These are phyloP conservation scores for Daldinia sp. DNA, from an alignment of 2,329 filamentous ascomycete genomes.

Conservation along the genomic window DNA sequence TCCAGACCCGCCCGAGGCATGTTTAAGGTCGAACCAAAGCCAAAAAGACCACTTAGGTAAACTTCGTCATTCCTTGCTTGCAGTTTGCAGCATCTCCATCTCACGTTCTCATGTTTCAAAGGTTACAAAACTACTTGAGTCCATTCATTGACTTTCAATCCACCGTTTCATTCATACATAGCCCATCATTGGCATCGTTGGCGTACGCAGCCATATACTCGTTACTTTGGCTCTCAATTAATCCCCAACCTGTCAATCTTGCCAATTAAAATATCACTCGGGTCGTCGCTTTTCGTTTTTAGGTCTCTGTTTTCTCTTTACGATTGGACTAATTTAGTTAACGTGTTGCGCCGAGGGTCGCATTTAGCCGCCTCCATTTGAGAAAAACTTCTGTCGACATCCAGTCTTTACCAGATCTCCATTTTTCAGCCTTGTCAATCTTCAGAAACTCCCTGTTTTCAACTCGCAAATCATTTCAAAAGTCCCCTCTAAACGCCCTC, in stretches of 20 bases:
- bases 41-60: slow-evolving; percentile 5
- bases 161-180: background rate
- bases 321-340: slow-evolving; percentile 1
- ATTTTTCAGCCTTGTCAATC: slow-evolving; percentile 27
- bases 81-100: slow-evolving; percentile 11
- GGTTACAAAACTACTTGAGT: background rate
- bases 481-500: slow-evolving; percentile 7
- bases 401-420: slow-evolving; percentile 35
- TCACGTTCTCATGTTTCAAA: slow-evolving; percentile 8
- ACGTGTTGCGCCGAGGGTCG: slow-evolving; percentile 29
- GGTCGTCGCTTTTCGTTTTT: background rate
- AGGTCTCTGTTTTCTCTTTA: background rate
- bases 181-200: background rate
- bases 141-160: slow-evolving; percentile 7
- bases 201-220: background rate
- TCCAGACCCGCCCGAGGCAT: slow-evolving; percentile 15
- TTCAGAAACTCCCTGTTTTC: slow-evolving; percentile 1
- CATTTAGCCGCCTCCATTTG: slow-evolving; percentile 34
- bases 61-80: slow-evolving; percentile 32
- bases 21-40: slow-evolving; percentile 27
- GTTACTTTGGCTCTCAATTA: slow-evolving; percentile 2
- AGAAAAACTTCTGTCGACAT: slow-evolving; percentile 18
- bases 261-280: background rate
- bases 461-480: slow-evolving; percentile 11
- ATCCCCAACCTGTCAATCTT: background rate